phyloP scores from a whole-genome alignment of 2,329 filamentous ascomycete species.

The Aspergillus felis region DNA sequence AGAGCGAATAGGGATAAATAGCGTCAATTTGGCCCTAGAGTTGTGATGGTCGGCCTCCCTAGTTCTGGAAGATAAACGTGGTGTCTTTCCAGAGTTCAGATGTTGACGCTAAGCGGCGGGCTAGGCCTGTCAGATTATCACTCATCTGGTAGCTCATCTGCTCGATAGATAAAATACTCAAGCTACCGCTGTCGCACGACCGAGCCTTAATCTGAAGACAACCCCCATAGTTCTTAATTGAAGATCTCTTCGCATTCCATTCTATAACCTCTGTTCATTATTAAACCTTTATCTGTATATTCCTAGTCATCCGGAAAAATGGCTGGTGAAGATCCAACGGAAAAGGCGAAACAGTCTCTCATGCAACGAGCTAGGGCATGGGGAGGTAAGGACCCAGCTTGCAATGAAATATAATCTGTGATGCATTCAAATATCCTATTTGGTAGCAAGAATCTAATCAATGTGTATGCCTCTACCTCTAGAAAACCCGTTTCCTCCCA shows the following conservation, averaged over 20 bases:
- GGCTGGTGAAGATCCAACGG: constrained; percentile 23
- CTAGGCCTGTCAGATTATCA: constrained; percentile 7
- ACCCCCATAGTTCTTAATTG: background rate
- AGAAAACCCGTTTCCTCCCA: constrained; percentile 64
- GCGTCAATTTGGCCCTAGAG: constrained; percentile 8
- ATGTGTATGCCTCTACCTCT: constrained; percentile 9
- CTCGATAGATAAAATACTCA: too few species aligned
- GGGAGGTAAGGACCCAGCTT: constrained; percentile 36
- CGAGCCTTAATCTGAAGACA: background rate
- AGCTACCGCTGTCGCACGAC: background rate
- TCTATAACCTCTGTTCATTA: background rate
- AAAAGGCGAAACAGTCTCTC: constrained; percentile 36
- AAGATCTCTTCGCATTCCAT: background rate
- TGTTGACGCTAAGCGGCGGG: constrained; percentile 18
- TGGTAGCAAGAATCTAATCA: background rate
- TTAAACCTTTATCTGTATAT: background rate
- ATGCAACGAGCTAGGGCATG: constrained; percentile 38
- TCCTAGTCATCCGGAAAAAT: constrained; percentile 16
- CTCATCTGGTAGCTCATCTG: too few species aligned
- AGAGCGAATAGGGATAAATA: background rate
- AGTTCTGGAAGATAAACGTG: constrained; percentile 17
- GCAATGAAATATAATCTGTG: background rate
- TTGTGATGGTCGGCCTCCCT: constrained; percentile 8
- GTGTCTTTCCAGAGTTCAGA: constrained; percentile 20
- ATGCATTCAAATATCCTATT: background rate